Percentiles rank a stretch among this genome's conserved stretches.
phyloP scores from a whole-genome alignment of 352 stramenopile genomes.

The Phytopythium cucurbitacearum region DNA sequence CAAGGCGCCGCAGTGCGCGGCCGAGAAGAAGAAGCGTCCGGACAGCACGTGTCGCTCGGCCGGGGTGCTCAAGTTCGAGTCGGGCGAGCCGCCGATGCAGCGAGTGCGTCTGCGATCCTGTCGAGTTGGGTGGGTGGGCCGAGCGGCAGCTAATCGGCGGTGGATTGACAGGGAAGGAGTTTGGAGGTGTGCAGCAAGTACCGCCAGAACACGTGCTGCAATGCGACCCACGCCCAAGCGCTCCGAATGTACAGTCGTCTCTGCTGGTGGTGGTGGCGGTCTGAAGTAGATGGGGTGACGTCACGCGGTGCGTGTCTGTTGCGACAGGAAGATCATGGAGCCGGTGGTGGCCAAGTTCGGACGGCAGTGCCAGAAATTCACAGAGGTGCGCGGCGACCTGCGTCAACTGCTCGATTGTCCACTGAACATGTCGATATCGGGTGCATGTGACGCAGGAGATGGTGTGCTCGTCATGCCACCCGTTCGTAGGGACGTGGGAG shows the following conservation, averaged over 20 bases:
- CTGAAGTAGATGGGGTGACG: not conserved
- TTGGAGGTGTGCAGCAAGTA: slow-evolving; percentile 84
- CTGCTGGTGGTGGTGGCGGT: slow-evolving; percentile 4
- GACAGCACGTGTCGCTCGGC: slow-evolving; percentile 51
- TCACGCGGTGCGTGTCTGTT: not conserved
- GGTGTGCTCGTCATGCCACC: slow-evolving; percentile 76
- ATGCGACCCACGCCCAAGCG: slow-evolving; percentile 56
- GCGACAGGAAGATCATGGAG: slow-evolving; percentile 69
- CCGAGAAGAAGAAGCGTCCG: slow-evolving; percentile 19
- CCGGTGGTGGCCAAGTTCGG: slow-evolving; percentile 74
- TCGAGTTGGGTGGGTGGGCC: not conserved
- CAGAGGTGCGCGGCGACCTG: slow-evolving; percentile 23
- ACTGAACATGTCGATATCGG: not conserved
- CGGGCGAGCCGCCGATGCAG: slow-evolving; percentile 54
- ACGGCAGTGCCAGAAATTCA: slow-evolving; percentile 54
- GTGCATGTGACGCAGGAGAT: slow-evolving; percentile 47
- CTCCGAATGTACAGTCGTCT: slow-evolving; percentile 42
- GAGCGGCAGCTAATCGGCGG: not conserved
- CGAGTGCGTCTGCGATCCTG: slow-evolving; percentile 26
- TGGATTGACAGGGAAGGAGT: slow-evolving; percentile 30
- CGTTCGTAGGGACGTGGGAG: slow-evolving; percentile 67
- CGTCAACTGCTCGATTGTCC: not conserved
- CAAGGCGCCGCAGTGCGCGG: slow-evolving; percentile 14
- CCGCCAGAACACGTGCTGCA: slow-evolving; percentile 76
- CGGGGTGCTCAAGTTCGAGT: slow-evolving; percentile 67